Evolutionary conservation across 768 basidiomycete species (phyloP).

Genomic region (Collybia mongolica): DNA sequence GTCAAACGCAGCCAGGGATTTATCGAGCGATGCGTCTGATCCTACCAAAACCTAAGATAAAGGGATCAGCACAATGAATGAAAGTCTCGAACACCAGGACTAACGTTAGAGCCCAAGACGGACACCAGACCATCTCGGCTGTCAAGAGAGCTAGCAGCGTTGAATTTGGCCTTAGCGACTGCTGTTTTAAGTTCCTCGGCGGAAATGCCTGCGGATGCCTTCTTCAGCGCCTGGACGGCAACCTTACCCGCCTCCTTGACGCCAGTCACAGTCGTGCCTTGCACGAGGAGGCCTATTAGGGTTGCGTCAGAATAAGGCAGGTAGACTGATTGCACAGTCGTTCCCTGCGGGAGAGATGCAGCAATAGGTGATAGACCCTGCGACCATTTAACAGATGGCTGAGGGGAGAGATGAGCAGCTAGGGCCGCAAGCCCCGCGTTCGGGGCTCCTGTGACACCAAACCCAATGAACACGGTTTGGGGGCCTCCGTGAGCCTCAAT

Average conservation of each 20-base stretch:
- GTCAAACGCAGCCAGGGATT: conserved; percentile 68
- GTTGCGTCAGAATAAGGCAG: conserved; percentile 91
- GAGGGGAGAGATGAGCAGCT: conserved; percentile 75
- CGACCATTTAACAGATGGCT: conserved; percentile 86
- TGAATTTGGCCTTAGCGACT: conserved; percentile 86
- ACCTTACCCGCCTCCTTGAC: conserved; percentile 69
- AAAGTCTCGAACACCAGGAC: conserved; percentile 14
- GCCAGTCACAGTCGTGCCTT: conserved; percentile 59
- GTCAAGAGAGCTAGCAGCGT: conserved; percentile 69
- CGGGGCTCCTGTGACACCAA: conserved; percentile 67
- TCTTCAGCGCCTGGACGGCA: conserved; percentile 68
- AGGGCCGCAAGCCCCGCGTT: conserved; percentile 77
- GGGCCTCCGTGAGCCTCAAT: conserved; percentile 58
- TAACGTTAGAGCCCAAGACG: conserved; percentile 64
- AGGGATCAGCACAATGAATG: background rate
- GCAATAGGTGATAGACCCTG: conserved; percentile 69
- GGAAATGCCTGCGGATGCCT: conserved; percentile 56
- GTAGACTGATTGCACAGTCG: conserved; percentile 71
- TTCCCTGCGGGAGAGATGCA: conserved; percentile 51
- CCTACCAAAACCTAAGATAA: conserved; percentile 56
- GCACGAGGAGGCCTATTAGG: conserved; percentile 80
- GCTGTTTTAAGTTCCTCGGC: conserved; percentile 78
- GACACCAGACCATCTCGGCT: conserved; percentile 64
- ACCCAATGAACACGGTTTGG: conserved; percentile 86
- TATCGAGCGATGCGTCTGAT: conserved; percentile 51